Evolutionary conservation across 2,329 filamentous ascomycete genomes (phyloP).

Genomic region (Cryphonectria japonica): DNA sequence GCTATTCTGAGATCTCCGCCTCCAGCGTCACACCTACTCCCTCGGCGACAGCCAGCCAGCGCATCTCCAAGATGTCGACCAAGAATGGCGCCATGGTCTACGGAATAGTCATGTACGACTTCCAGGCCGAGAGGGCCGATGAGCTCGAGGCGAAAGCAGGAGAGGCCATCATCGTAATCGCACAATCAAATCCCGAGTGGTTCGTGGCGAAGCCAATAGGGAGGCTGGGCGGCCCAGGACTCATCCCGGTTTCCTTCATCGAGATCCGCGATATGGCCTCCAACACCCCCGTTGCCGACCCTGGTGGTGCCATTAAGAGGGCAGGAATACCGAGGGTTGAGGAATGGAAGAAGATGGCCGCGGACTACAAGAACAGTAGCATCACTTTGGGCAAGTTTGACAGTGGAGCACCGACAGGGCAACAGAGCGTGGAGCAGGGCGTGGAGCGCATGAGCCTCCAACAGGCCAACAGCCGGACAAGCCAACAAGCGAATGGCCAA

Average conservation of each 20-base stretch:
- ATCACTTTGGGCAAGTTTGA: slow-evolving; percentile 94
- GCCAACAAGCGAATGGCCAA: slow-evolving; percentile 50
- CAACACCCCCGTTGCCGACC: slow-evolving; percentile 78
- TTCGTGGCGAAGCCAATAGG: slow-evolving; percentile 99
- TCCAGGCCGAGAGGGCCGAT: slow-evolving; percentile 91
- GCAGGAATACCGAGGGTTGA: slow-evolving; percentile 94
- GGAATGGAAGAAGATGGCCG: slow-evolving; percentile 99
- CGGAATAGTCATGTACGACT: slow-evolving; percentile 96
- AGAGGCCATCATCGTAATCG: slow-evolving; percentile 97
- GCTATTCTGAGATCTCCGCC: slow-evolving; percentile 69
- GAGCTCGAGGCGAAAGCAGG: slow-evolving; percentile 94
- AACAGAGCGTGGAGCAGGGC: slow-evolving; percentile 64
- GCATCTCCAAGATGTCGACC: slow-evolving; percentile 52
- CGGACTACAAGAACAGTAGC: slow-evolving; percentile 98
- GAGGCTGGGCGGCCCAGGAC: slow-evolving; percentile 87
- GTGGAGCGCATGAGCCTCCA: slow-evolving; percentile 81
- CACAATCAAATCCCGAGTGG: slow-evolving; percentile 98
- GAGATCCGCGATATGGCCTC: slow-evolving; percentile 94
- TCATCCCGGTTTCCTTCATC: slow-evolving; percentile 96
- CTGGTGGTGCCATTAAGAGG: slow-evolving; percentile 80
- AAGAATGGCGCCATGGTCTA: slow-evolving; percentile 86
- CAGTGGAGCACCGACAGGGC: slow-evolving; percentile 47
- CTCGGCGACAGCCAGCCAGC: slow-evolving; percentile 48
- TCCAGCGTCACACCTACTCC: slow-evolving; percentile 36
- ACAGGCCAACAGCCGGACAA: slow-evolving; percentile 53